These are phyloP conservation scores for Brassica carinata DNA, from an alignment of 345 rosid species.

Conservation along the genomic window DNA sequence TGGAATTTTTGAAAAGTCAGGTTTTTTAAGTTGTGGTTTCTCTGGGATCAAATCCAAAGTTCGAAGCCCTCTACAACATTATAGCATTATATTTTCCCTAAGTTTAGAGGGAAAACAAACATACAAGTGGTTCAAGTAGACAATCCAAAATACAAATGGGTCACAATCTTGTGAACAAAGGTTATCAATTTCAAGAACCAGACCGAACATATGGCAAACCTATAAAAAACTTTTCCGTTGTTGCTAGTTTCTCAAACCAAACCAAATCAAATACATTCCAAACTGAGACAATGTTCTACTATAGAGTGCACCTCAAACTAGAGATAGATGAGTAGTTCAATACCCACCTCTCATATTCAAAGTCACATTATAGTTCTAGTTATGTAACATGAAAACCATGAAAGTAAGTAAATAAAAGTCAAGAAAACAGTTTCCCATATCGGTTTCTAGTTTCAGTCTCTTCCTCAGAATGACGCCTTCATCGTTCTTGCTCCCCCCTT, in stretches of 20 bases:
- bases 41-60: too few species aligned
- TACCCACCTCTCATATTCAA: slow-evolving; percentile 4
- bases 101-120: too few species aligned
- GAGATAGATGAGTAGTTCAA: slow-evolving; percentile 7
- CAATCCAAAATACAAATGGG: too few species aligned
- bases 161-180: not conserved
- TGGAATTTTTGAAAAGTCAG: not conserved
- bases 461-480: not conserved
- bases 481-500: not conserved
- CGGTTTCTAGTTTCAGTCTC: slow-evolving; percentile 7
- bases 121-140: not conserved
- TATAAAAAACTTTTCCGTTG: not conserved
- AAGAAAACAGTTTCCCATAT: too few species aligned
- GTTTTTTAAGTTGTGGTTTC: not conserved
- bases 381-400: too few species aligned
- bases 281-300: not conserved
- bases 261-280: not conserved
- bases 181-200: not conserved
- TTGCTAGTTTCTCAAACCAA: not conserved
- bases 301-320: not conserved
- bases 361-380: slow-evolving; percentile 10
- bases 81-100: too few species aligned
- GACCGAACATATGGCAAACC: too few species aligned
- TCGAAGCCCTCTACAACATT: too few species aligned
- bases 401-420: not conserved